Conservation (phyloP, 2,329 filamentous ascomycete genomes). For the Talaromyces sp. region DNA sequence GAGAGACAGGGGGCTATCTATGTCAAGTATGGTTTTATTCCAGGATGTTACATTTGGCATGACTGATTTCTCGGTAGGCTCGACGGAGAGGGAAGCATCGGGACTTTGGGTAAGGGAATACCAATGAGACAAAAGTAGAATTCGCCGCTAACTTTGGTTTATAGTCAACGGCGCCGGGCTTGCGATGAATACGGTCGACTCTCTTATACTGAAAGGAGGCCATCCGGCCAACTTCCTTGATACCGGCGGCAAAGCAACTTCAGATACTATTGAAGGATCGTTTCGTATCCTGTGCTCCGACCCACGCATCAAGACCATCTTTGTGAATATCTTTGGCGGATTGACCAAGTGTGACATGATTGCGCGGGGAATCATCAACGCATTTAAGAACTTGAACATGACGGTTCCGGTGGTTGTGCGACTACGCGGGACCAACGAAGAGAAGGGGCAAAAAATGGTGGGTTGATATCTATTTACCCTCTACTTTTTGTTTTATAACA, state of each 20-base stretch:
- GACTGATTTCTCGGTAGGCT: constrained; percentile 21
- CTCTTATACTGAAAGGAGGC: constrained; percentile 64
- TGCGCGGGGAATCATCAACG: constrained; percentile 67
- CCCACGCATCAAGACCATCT: constrained; percentile 64
- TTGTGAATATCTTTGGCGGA: constrained; percentile 68
- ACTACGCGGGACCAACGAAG: constrained; percentile 70
- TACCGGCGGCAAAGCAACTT: constrained; percentile 82
- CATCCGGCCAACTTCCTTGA: constrained; percentile 79
- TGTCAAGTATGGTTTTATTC: constrained; percentile 49
- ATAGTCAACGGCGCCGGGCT: constrained; percentile 80
- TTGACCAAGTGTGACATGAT: constrained; percentile 78
- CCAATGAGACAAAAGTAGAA: not conserved
- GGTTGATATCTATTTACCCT: constrained; percentile 16
- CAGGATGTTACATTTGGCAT: constrained; percentile 3
- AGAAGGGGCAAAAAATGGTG: constrained; percentile 61
- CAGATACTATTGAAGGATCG: constrained; percentile 70
- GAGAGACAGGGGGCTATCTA: constrained; percentile 75
- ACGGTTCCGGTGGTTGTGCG: constrained; percentile 72
- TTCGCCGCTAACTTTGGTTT: not conserved
- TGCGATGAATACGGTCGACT: constrained; percentile 87
- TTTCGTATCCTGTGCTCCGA: constrained; percentile 73
- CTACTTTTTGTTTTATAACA: not conserved
- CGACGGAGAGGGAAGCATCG: constrained; percentile 59
- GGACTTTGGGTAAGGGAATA: constrained; percentile 55
- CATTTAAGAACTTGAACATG: constrained; percentile 64